Percentiles rank a stretch among this genome's conserved stretches.
These are phyloP conservation scores for Arthrobotrys conoides DNA, from an alignment of 2,329 filamentous ascomycete genomes.

Conservation along the genomic window DNA sequence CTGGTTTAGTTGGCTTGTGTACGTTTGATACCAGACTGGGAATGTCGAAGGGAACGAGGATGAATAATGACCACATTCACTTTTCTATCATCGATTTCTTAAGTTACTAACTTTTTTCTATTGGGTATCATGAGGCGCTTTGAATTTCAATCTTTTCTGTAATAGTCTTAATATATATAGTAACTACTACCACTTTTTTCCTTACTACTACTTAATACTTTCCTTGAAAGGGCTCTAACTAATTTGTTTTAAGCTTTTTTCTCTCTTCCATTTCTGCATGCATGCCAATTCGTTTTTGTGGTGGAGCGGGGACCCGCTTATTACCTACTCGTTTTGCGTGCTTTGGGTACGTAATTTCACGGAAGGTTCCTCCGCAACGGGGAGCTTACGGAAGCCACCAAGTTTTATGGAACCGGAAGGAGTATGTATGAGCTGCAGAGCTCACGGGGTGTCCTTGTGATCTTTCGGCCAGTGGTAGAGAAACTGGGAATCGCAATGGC, in stretches of 20 bases:
- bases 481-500: background rate
- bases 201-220: background rate
- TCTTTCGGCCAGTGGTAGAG: background rate
- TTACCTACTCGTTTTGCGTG: slow-evolving; percentile 19
- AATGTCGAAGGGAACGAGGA: slow-evolving; percentile 26
- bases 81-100: slow-evolving; percentile 14
- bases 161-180: slow-evolving; percentile 29
- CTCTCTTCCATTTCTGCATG: background rate
- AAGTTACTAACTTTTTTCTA: background rate
- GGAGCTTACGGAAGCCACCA: slow-evolving; percentile 20
- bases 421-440: slow-evolving; percentile 17
- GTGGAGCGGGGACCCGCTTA: slow-evolving; percentile 12
- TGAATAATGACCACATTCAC: slow-evolving; percentile 32
- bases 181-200: slow-evolving; percentile 7
- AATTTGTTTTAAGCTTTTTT: background rate
- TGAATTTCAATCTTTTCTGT: slow-evolving; percentile 16
- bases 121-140: slow-evolving; percentile 28
- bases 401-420: slow-evolving; percentile 15
- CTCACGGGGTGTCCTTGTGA: slow-evolving; percentile 7
- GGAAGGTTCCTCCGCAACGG: slow-evolving; percentile 28
- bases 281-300: background rate
- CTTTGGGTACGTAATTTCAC: slow-evolving; percentile 22
- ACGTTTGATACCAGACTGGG: slow-evolving; percentile 26
- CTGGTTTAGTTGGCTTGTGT: slow-evolving; percentile 18
- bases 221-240: background rate